Base-by-base conservation (phyloP, 768 basidiomycete species). In the Panellus pusillus region DNA sequence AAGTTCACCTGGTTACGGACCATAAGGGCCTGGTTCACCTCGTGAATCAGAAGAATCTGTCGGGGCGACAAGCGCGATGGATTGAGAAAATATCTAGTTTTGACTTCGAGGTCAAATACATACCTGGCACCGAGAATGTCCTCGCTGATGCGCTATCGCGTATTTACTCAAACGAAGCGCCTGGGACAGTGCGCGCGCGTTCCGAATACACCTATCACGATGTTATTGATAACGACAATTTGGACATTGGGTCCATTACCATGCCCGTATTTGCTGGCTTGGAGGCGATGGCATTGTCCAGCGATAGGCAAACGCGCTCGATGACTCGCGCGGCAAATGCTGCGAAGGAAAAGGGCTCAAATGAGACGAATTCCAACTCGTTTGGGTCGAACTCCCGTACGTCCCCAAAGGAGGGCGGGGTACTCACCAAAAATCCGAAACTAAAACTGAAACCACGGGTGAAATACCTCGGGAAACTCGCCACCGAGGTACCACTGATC, bases 1-100 rank as follows among this genome's bases (percentile, higher is more conserved):
- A 36, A 29, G 2, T 52, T 69, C 50, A 66, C 37, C 1, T 17
- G 41, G 8, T 62, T 4, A 49, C 52, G 0, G 57, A 54, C 12
- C 54, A 55, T 31, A 41, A 55, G 27, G 54, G 31, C 8, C 31
- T 55, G 2, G 40, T 37, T n/a, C 40, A 32, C 29, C 44, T 55
- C 2, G 24, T 43, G 6, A 44, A 38, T 9, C 54, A 55, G 36
- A 50, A 50, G 6, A 42, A 50, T n/a, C 20, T 44, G 20, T 44
- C 39, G 5, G 39, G 39, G 5, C 39, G 39, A 8, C 39, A 40
- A n/a, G 54, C 4, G 53, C 47, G 57, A 5, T 61, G 47, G 52
- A 27, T 45, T 9, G 55, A 60, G 14, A 57, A 57, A 11, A 18
- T 60, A 3, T 18, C 19, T 0, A 14, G 40, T 1, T 60, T 60